Base-by-base conservation (phyloP, 768 basidiomycete species). In the Lactarius hatsudake region DNA sequence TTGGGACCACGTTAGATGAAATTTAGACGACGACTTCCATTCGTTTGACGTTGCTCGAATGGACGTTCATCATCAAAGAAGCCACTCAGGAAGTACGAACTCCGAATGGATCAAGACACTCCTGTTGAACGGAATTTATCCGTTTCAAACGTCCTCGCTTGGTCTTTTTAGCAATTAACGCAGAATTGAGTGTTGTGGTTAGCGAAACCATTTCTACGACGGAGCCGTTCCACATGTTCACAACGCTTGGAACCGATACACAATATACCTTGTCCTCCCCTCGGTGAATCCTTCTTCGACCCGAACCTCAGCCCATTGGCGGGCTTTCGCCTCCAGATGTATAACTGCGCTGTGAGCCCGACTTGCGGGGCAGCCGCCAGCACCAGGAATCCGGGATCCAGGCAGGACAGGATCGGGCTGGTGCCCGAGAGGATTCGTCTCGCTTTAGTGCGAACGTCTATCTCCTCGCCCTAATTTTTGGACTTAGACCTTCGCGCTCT, bases 171-270 rank as follows among this genome's bases (percentile, higher is more conserved):
- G 6, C 60, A 71, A 67, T 23, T 62, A 66, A n/a, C 64, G 65
- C 5, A 62, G 67, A 23, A 36, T 64, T n/a, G 48, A 65, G 10
- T 72, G 63, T 64, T 59, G 10, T 71, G 71, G 65, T 59, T 64
- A 23, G 36, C 32, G 30, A 61, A 65, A 7, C 45, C 62, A 8
- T 64, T 67, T 38, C 59, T 57, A 43, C 40, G 43, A 17, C 23
- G 45, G 54, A 42, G n/a, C n/a, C n/a, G n/a, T n/a, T n/a, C n/a
- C n/a, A n/a, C n/a, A n/a, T 48, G 30, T 15, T 65, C 42, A 48
- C 56, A 13, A 28, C 59, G 4, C 45, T 65, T 28, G 69, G 63
- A 45, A 15, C 36, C 8, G 18, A 15, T 51, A 60, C 18, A 32
- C 58, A 30, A 43, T 68, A 7, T 43, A 65, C 15, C 23, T 8